Conservation (phyloP, 495 filamentous ascomycete genomes). For the Platismatia glauca region DNA sequence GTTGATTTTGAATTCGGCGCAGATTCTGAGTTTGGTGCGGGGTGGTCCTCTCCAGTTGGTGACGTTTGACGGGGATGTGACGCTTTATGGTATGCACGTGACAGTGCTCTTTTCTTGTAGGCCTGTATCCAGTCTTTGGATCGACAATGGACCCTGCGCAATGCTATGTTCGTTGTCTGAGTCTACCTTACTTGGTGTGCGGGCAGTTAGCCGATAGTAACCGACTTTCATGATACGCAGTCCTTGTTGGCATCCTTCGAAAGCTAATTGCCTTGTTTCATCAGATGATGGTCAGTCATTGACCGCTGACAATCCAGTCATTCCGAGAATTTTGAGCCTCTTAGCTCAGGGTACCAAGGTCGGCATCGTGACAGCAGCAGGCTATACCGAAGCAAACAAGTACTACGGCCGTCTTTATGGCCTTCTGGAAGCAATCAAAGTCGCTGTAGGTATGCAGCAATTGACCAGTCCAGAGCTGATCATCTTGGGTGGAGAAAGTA, state of each 20-base stretch:
- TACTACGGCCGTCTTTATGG: conserved; percentile 83
- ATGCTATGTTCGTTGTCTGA: no score
- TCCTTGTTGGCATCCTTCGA: neutral
- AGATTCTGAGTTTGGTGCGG: conserved; percentile 73
- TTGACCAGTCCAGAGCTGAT: conserved; percentile 63
- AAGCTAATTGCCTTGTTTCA: neutral
- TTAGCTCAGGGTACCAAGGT: conserved; percentile 57
- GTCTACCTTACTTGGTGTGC: no score
- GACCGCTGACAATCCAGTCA: conserved; percentile 62
- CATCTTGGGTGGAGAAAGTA: conserved; percentile 85
- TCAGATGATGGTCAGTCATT: conserved; percentile 70
- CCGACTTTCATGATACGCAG: no score
- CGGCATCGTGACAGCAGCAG: conserved; percentile 93
- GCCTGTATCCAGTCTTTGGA: no score
- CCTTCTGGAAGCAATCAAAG: conserved; percentile 71
- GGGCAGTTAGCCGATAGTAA: no score
- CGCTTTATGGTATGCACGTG: conserved; percentile 56
- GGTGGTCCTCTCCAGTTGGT: conserved; percentile 65
- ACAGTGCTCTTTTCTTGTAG: neutral
- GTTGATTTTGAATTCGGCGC: conserved; percentile 86
- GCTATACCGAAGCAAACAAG: conserved; percentile 75
- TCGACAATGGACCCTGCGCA: no score
- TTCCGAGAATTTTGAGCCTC: conserved; percentile 64
- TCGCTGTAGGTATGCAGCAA: conserved; percentile 31
- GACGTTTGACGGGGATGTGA: conserved; percentile 97